phyloP scores from a whole-genome alignment of 805 yeast species.

The Nakazawaea wyomingensis region DNA sequence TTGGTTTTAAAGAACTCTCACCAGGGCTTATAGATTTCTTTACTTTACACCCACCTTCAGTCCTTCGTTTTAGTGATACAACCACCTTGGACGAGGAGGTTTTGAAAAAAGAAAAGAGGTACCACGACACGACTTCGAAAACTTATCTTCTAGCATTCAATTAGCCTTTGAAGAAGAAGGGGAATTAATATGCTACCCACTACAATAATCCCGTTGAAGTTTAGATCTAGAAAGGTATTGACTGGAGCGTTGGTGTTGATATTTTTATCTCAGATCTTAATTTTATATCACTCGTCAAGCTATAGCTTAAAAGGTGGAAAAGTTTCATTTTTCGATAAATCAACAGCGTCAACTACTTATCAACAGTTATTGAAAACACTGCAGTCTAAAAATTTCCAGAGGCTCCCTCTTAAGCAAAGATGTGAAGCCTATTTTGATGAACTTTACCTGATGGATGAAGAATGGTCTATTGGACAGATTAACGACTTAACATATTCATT shows the following conservation, averaged over 20 bases:
- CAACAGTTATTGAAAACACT: constrained; percentile 8
- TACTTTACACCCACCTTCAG: too few species aligned
- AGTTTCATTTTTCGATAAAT: constrained; percentile 10
- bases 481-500: constrained; percentile 7
- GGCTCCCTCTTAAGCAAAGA: constrained; percentile 5
- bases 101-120: too few species aligned
- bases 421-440: constrained; percentile 12
- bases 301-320: background rate
- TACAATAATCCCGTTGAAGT: constrained; percentile 8
- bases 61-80: too few species aligned
- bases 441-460: constrained; percentile 10
- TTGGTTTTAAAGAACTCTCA: too few species aligned
- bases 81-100: too few species aligned
- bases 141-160: too few species aligned
- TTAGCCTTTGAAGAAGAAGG: too few species aligned
- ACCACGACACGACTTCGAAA: too few species aligned
- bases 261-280: constrained; percentile 7
- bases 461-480: constrained; percentile 10
- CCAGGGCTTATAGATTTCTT: too few species aligned
- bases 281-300: constrained; percentile 2
- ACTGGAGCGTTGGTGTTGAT: constrained; percentile 7
- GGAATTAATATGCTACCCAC: too few species aligned
- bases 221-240: constrained; percentile 3
- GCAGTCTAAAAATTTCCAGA: constrained; percentile 2
- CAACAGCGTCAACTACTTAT: constrained; percentile 12